Evolutionary conservation across 2,329 filamentous ascomycete species (phyloP).

Genomic region (Talaromyces sp.): DNA sequence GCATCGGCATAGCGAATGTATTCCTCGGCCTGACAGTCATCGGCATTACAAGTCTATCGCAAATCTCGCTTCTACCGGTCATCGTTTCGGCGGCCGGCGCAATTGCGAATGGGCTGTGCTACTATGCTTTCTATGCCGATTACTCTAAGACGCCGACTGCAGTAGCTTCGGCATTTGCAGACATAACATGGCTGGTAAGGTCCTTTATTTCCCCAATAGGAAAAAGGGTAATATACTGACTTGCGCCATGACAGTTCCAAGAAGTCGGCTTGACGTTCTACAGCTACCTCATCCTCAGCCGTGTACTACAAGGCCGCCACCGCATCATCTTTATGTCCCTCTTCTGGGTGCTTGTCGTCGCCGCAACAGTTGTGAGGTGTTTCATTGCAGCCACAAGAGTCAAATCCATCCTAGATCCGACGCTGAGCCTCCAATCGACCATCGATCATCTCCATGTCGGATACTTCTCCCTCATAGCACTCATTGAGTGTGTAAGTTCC

Average conservation of each 20-base stretch:
- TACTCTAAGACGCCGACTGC: neutral
- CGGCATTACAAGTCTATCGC: neutral
- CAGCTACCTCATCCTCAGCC: conserved; percentile 5
- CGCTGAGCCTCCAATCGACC: neutral
- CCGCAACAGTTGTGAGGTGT: neutral
- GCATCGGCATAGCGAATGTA: conserved; percentile 1
- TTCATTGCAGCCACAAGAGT: neutral
- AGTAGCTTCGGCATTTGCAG: neutral
- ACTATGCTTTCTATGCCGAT: neutral
- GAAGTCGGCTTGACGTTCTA: conserved; percentile 5
- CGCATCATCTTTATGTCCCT: neutral
- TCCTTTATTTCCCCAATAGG: neutral
- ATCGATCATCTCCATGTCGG: neutral
- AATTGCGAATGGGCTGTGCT: neutral
- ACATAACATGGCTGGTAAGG: neutral
- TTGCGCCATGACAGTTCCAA: neutral
- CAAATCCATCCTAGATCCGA: neutral
- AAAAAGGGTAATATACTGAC: neutral
- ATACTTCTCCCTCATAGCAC: neutral
- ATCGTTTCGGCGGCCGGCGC: neutral
- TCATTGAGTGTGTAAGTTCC: neutral
- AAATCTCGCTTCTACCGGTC: neutral
- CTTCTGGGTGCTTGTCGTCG: neutral
- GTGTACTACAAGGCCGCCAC: neutral
- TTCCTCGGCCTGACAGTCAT: neutral